Conservation (phyloP, 306 rosid species). For the cucumber (Cucumis sativus) region DNA sequence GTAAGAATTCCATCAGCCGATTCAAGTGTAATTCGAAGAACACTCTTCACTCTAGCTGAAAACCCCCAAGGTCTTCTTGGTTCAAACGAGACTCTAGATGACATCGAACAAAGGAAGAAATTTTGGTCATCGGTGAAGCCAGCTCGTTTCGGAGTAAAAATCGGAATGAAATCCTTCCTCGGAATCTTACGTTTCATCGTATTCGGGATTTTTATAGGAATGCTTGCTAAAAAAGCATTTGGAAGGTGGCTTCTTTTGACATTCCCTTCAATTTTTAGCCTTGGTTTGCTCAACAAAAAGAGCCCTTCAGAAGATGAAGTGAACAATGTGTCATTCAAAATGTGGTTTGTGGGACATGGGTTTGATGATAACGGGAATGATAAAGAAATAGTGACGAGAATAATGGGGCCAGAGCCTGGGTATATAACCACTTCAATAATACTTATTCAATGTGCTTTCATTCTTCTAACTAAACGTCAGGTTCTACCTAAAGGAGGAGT, state of each 20-base stretch:
- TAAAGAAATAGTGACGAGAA: slow-evolving; percentile 59
- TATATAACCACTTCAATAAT: slow-evolving; percentile 71
- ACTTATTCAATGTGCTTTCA: slow-evolving; percentile 63
- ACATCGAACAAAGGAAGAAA: slow-evolving; percentile 31
- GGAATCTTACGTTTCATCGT: slow-evolving; percentile 23
- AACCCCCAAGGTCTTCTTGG: slow-evolving; percentile 12
- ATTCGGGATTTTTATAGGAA: slow-evolving; percentile 35
- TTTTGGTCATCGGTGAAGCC: slow-evolving; percentile 70
- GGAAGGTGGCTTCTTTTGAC: slow-evolving; percentile 73
- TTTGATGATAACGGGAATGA: slow-evolving; percentile 35
- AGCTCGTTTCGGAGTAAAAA: slow-evolving; percentile 59
- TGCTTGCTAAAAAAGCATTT: slow-evolving; percentile 30
- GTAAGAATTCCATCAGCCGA: slow-evolving; percentile 72
- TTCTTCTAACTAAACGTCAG: slow-evolving; percentile 43
- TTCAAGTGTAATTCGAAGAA: slow-evolving; percentile 50
- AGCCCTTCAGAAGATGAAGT: slow-evolving; percentile 64
- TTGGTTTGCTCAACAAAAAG: slow-evolving; percentile 53
- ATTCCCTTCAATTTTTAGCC: slow-evolving; percentile 62
- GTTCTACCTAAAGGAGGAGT: slow-evolving; percentile 65
- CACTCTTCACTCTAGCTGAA: slow-evolving; percentile 49
- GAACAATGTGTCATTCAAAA: slow-evolving; percentile 34
- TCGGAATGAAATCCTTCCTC: slow-evolving; percentile 45
- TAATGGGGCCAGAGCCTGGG: slow-evolving; percentile 79
- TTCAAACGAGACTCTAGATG: background rate
- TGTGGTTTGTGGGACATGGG: slow-evolving; percentile 80